Base-by-base conservation (phyloP, 345 rosid species). In the Brassica nigra region DNA sequence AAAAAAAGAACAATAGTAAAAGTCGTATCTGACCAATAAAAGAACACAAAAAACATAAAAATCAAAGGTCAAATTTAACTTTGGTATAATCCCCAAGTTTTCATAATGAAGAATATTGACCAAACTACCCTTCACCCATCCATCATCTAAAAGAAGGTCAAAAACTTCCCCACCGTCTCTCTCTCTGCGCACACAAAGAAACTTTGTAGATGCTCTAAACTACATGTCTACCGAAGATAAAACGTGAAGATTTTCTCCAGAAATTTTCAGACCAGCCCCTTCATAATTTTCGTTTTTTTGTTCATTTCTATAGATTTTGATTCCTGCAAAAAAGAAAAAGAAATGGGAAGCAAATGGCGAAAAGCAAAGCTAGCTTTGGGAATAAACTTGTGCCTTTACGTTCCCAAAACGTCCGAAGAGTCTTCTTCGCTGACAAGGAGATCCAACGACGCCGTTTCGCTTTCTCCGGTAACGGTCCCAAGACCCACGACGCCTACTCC, bases 321-420 rank as follows among this genome's bases (percentile, higher is more conserved):
- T 70, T 39, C 27, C 61, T 44, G 62, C 66, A 28, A 59, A 67
- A 15, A 52, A 78, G 62, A 77, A 88, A 67, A 62, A 7, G 14
- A 62, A 61, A 57, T 90, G 98, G 90, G 85, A 42, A 89, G 93
- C 81, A 92, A 89, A 82, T 94, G 98, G 98, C 85, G 89, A 69
- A 94, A 94, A 74, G 94, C 86, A 5, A 94, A 90, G 84, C 16
- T 85, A 18, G 92, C 94, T 74, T 88, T 94, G 66, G 92, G 98
- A 30, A 63, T 88, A 49, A 90, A 92, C 68, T 67, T 84, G 82
- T 92, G 98, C 61, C 87, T 94, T 10, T 86, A 88, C 68, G 92
- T 84, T 62, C 97, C 98, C 29, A 79, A 79, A 65, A 78, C 89
- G 64, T 67, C 36, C 28, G 92, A 84, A 11, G 92, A 87, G 23